Conservation (phyloP, 2,329 filamentous ascomycete genomes). For the Phialophora verrucosa region DNA sequence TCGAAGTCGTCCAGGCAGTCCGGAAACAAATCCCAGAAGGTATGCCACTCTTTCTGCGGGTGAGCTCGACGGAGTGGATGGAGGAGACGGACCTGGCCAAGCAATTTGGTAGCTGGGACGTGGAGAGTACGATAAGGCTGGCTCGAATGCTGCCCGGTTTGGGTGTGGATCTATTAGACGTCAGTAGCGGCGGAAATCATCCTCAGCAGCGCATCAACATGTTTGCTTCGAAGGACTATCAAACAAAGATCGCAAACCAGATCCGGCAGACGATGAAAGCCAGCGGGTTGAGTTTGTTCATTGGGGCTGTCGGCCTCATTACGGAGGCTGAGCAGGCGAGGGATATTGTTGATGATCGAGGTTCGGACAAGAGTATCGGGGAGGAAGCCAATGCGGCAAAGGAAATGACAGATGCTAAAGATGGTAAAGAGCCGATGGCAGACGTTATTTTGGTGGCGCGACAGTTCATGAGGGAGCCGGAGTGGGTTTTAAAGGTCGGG, state of each 20-base stretch:
- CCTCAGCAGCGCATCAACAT: slow-evolving; percentile 51
- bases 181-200: slow-evolving; percentile 72
- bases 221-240: slow-evolving; percentile 54
- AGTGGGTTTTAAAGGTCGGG: slow-evolving; percentile 60
- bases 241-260: slow-evolving; percentile 55
- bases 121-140: slow-evolving; percentile 68
- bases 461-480: slow-evolving; percentile 62
- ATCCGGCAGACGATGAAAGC: slow-evolving; percentile 50
- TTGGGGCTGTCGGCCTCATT: slow-evolving; percentile 61
- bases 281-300: slow-evolving; percentile 50
- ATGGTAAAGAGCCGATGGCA: slow-evolving; percentile 40
- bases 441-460: slow-evolving; percentile 60
- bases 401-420: slow-evolving; percentile 35
- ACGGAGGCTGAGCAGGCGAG: slow-evolving; percentile 59
- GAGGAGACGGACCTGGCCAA: slow-evolving; percentile 64
- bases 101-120: slow-evolving; percentile 63
- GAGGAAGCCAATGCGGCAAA: slow-evolving; percentile 37
- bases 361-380: slow-evolving; percentile 32
- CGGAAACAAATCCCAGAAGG: slow-evolving; percentile 66
- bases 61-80: slow-evolving; percentile 77
- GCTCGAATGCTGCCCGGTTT: slow-evolving; percentile 70
- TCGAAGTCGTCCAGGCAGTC: slow-evolving; percentile 71
- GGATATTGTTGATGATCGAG: slow-evolving; percentile 51
- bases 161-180: slow-evolving; percentile 83
- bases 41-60: slow-evolving; percentile 76